A percentile compares a stretch with the other conserved stretches of the same genome.
phyloP scores from a whole-genome alignment of 2,329 filamentous ascomycete genomes.

The Alternaria brassicae region DNA sequence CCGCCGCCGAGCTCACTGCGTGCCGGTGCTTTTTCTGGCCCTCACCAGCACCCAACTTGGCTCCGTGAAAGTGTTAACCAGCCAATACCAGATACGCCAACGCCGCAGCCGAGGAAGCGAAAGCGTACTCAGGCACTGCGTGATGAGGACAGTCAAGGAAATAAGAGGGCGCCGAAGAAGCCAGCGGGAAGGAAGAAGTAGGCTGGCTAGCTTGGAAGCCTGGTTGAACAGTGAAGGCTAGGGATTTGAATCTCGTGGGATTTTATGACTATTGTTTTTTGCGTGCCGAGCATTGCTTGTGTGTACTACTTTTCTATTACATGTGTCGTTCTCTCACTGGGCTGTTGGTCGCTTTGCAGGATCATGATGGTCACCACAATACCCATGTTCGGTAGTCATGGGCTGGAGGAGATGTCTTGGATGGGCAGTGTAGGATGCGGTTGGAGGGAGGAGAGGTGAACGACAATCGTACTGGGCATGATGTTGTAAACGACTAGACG shows the following conservation, averaged over 20 bases:
- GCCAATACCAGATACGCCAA: not conserved
- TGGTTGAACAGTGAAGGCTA: not conserved
- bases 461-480: not conserved
- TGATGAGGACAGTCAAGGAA: not conserved
- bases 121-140: not conserved
- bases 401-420: not conserved
- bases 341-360: not conserved
- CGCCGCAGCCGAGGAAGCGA: not conserved
- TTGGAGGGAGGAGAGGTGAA: not conserved
- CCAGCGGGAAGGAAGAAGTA: not conserved
- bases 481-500: not conserved
- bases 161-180: not conserved
- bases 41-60: not conserved
- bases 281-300: fast-evolving
- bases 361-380: not conserved
- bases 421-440: not conserved
- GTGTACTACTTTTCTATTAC: not conserved
- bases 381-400: not conserved
- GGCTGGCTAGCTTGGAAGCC: not conserved
- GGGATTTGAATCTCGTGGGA: not conserved
- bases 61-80: not conserved
- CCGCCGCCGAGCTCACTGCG: not conserved
- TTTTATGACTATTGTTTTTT: not conserved
- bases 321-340: not conserved
- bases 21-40: not conserved